Evolutionary conservation across 2,329 filamentous ascomycete species (phyloP), one percentile per base, ranked within the genome.

Genomic region (Phyllosticta paracitricarpa): DNA sequence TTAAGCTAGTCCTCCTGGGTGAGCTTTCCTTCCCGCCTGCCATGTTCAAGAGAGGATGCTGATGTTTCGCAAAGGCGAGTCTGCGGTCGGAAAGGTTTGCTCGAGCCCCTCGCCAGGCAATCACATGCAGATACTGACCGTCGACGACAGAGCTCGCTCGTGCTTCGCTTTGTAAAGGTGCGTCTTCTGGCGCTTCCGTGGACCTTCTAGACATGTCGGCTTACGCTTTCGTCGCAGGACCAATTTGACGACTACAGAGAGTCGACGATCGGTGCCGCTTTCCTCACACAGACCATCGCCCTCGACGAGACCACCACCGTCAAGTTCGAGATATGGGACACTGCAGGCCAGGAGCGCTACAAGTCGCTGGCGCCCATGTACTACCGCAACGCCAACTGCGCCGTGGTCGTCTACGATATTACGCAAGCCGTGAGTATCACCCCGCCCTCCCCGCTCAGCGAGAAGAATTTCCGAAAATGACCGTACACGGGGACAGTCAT

Each of bases 281-380:
- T 99, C 83, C 84, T 99, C 68, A 99, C 94, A 71, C 94, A 99
- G 79, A 99, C 94, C 68, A 97, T 99, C 75, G 93, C 93, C 62
- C 88, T 99, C 77, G 93, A 97, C 75, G 94, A 97, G 74, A 94
- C 86, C 77, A 97, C 94, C 63, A 99, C 94, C 61, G 93, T 99
- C 78, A 99, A 99, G 82, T 99, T 99, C 73, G 94, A 99, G 79
- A 99, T 99, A 74, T 99, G 94, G 92, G 92, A 97, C 78, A 99
- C 94, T 9, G 94, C 94, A 65, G 94, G 94, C 65, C 94, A 99
- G 79, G 94, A 99, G 79, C 86, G 95, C 72, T 99, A 97, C 84
- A 97, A 97, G 82, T 97, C 94, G 12, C 82, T 99, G 67, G 94
- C 94, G 35, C 94, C 94, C 70, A 99, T 99, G 94, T 99, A 99